Base-by-base conservation (phyloP, 139 green algal species). In the Nannochloris sp. region DNA sequence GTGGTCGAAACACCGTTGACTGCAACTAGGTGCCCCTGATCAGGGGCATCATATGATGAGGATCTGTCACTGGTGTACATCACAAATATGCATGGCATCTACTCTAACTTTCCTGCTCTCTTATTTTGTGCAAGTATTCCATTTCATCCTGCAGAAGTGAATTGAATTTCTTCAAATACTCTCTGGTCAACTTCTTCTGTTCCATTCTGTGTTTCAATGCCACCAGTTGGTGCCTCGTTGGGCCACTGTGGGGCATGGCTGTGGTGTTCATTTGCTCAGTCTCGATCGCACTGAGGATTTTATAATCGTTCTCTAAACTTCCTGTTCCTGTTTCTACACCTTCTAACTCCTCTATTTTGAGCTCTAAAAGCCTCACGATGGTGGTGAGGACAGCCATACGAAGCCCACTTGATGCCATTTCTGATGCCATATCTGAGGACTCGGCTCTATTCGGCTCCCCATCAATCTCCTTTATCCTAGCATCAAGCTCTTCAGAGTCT, bases 311-410 rank as follows among this genome's bases (percentile, higher is more conserved):
- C 29, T 89, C 78, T 26, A 87, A 63, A 3, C 53, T 40, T 9
- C 85, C 85, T 5, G 82, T 92, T 23, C 84, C 83, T 59, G 73
- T 72, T 9, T 66, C 70, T n/a, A 37, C 13, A 0, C 75, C 75
- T 59, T 91, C 86, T 72, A 89, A 66, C 31, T 80, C 79, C 0
- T 70, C 31, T 50, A 83, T 53, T 45, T 80, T 80, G 6, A 88
- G 12, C 71, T 93, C 82, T 64, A 93, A 73, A 60, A 93, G 66
- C 44, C 71, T 67, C 36, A 83, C 66, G 20, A 90, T 75, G 1
- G 86, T 85, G 10, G 79, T 89, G 5, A 86, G 51, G 59, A 81
- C 70, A 9, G 83, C 84, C 79, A 93, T 84, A 20, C 75, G 67
- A 70, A 82, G 44, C 0, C 81, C 84, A 20, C 77, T 61, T 6